Base-by-base conservation (phyloP, 371 early-diverging fungal species). In the Thermomucor indicae-seudaticae region DNA sequence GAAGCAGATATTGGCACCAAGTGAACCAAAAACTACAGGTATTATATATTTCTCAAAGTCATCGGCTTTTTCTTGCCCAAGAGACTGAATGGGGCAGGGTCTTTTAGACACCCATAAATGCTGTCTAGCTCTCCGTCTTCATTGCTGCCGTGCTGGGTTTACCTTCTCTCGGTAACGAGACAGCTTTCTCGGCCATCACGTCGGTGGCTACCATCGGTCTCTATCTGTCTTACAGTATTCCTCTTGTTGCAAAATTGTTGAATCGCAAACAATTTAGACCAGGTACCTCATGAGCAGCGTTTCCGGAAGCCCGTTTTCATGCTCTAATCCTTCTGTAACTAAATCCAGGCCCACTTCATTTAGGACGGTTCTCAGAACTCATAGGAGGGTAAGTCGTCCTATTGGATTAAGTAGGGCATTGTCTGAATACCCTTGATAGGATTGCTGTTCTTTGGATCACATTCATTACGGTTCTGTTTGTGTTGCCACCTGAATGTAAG, bases 161-260 rank as follows among this genome's bases (percentile, higher is more conserved):
- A 7, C 51, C 45, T 83, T 70, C 38, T 47, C 45, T 72, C 30
- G 64, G 60, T 8, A 59, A 67, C 48, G 19, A 43, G 5, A 60
- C 61, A 8, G 78, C 78, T 3, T 72, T 73, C 43, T 61, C 76
- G 10, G 86, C 86, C 39, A 70, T 85, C 47, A 75, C 79, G 16
- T 79, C 80, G 28, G 77, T 85, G 43, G 77, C 79, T 8, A 80
- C 81, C 37, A 81, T 83, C 51, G 83, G 82, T 24, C 57, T 80
- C 25, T 80, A 78, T 58, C 69, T 85, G 32, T 80, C 80, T 4
- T 85, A 85, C 57, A 80, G 73, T 23, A 60, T 56, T 8, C 62
- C 62, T 7, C 55, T 61, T 41, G 27, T 39, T 12, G 23, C 38
- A 14, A 60, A 55, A 23, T n/a, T 60, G 6, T 17, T 60, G 24